Evolutionary conservation across 768 basidiomycete genomes (phyloP).

Genomic region (Boletus rubropictus): DNA sequence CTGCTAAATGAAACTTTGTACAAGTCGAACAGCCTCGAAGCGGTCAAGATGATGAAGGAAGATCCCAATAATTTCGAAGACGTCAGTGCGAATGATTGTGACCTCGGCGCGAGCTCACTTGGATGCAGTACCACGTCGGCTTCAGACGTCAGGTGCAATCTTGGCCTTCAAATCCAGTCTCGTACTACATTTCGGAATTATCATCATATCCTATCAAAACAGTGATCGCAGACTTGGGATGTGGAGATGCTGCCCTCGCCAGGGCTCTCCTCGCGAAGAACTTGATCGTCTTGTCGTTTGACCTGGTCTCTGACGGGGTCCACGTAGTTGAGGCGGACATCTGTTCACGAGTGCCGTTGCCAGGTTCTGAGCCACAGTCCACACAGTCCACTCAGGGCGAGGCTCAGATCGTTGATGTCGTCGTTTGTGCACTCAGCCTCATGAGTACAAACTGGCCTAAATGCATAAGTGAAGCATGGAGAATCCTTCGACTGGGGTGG

Average conservation of each 20-base stretch:
- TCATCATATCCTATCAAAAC: slow-evolving; percentile 58
- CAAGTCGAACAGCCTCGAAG: slow-evolving; percentile 72
- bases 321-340: slow-evolving; percentile 91
- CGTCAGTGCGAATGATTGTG: slow-evolving; percentile 38
- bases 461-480: slow-evolving; percentile 84
- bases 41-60: slow-evolving; percentile 75
- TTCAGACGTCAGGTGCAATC: slow-evolving; percentile 87
- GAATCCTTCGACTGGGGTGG: slow-evolving; percentile 79
- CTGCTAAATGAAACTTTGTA: slow-evolving; percentile 92
- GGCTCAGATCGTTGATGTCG: slow-evolving; percentile 83
- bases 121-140: slow-evolving; percentile 80
- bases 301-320: slow-evolving; percentile 66
- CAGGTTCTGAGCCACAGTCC: slow-evolving; percentile 59
- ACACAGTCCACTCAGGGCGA: slow-evolving; percentile 41
- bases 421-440: slow-evolving; percentile 88
- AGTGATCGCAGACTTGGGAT: slow-evolving; percentile 89
- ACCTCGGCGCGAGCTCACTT: slow-evolving; percentile 10
- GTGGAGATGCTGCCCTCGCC: slow-evolving; percentile 89
- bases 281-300: slow-evolving; percentile 68
- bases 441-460: slow-evolving; percentile 98
- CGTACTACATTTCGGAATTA: slow-evolving; percentile 65
- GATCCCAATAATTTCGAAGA: slow-evolving; percentile 80
- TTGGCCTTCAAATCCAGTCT: slow-evolving; percentile 94
- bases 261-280: slow-evolving; percentile 65
- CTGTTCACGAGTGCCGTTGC: slow-evolving; percentile 72